Conservation (phyloP, 768 basidiomycete species). For the Mrakia hoshinonis region DNA sequence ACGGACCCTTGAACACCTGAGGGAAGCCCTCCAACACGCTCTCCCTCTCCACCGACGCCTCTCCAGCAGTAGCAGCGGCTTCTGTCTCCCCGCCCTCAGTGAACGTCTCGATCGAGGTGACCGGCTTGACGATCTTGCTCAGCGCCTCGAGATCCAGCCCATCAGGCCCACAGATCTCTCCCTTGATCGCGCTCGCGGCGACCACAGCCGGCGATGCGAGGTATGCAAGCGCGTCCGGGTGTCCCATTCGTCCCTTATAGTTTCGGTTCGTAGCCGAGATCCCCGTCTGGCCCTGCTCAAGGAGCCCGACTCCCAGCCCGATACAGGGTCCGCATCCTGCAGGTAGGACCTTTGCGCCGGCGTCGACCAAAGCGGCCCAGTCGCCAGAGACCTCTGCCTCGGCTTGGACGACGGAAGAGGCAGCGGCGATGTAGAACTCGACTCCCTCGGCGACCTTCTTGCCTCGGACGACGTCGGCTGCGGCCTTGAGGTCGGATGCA, state of each 20-base stretch:
- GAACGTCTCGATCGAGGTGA: slow-evolving; percentile 35
- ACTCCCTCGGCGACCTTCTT: slow-evolving; percentile 72
- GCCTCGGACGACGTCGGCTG: slow-evolving; percentile 78
- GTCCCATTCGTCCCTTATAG: slow-evolving; percentile 98
- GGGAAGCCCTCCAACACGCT: slow-evolving; percentile 77
- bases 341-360: slow-evolving; percentile 85
- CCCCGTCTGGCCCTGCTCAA: slow-evolving; percentile 89
- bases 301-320: slow-evolving; percentile 80
- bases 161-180: slow-evolving; percentile 77
- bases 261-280: slow-evolving; percentile 98
- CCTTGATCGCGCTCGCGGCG: slow-evolving; percentile 86
- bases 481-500: slow-evolving; percentile 84
- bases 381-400: slow-evolving; percentile 78
- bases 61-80: slow-evolving; percentile 32
- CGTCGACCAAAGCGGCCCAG: slow-evolving; percentile 75
- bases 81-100: slow-evolving; percentile 33
- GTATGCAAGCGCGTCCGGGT: slow-evolving; percentile 88
- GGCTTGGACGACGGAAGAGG: slow-evolving; percentile 80
- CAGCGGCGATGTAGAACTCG: slow-evolving; percentile 95
- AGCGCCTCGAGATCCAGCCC: slow-evolving; percentile 51
- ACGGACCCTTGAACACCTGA: slow-evolving; percentile 62
- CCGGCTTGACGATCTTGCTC: slow-evolving; percentile 43
- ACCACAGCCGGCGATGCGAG: slow-evolving; percentile 95
- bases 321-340: slow-evolving; percentile 98
- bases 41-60: slow-evolving; percentile 42